Evolutionary conservation across 202 grass and related monocot species (phyloP), one percentile per base, ranked within the genome.

Genomic region (Elaeis oleifera): DNA sequence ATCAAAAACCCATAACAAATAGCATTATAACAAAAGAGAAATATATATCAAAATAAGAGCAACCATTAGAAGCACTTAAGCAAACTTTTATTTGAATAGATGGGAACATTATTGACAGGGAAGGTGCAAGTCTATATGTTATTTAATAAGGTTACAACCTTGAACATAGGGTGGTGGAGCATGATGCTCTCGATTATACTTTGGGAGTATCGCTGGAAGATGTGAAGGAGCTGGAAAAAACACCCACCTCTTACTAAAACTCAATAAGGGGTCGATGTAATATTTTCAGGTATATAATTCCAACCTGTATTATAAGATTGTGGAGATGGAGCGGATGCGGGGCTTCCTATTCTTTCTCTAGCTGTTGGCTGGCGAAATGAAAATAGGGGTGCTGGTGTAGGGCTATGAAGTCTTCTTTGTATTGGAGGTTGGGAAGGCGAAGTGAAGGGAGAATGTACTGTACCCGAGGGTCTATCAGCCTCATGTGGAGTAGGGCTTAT

Each of bases 251-350:
- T 20, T 20, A 20, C 20, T 0, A 20, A 20, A 20, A 20, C 20
- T 20, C 61, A 74, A 21, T 18, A 56, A 67, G 36, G 36, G 36
- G 36, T 39, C 36, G 3, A 39, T 11, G 13, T 39, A 39, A 39
- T 1, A 39, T 39, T 39, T 39, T 39, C 8, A 39, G 8, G 7
- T 11, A 39, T 39, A 39, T 39, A 13, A 11, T 39, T 64, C 72
- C 65, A 74, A 99, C 95, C 88, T 80, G 68, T 78, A 84, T 66
- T 55, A 65, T 81, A 74, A 6, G 74, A 52, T 54, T 80, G 70
- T 0, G 67, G 54, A 19, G 18, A 64, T 65, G 83, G 83, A 81
- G 83, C 76, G 75, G 82, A 59, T 65, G 70, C 74, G 54, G 62
- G 77, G 60, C 61, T 66, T 62, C 73, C 73, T 71, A 26, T 69